Evolutionary conservation across 345 rosid genomes (phyloP).

Genomic region (Viola odorata): DNA sequence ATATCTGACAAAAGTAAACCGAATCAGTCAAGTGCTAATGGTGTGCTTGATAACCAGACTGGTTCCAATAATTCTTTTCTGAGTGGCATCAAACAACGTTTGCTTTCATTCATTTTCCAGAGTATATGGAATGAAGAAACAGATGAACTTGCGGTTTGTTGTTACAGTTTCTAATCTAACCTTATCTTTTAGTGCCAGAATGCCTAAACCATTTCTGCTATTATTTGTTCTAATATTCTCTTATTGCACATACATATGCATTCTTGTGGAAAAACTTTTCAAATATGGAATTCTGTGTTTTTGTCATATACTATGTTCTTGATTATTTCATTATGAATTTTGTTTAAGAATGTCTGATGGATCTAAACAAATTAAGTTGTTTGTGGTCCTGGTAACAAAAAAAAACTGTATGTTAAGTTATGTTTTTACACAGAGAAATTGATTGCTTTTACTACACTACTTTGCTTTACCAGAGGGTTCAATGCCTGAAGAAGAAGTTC

Average conservation of each 20-base stretch:
- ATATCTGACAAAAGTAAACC: slow-evolving; percentile 43
- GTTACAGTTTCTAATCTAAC: slow-evolving; percentile 15
- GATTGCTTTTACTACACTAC: slow-evolving; percentile 14
- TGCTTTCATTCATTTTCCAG: slow-evolving; percentile 85
- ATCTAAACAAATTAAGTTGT: no score
- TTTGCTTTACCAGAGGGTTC: slow-evolving; percentile 57
- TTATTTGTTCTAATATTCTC: no score
- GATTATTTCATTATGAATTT: no score
- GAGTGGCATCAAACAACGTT: slow-evolving; percentile 82
- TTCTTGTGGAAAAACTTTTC: no score
- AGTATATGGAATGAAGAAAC: slow-evolving; percentile 77
- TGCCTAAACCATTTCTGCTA: no score
- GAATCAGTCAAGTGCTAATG: slow-evolving; percentile 40
- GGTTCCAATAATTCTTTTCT: slow-evolving; percentile 45
- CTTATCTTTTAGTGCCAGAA: background rate
- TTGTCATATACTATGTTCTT: no score
- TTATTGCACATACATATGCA: no score
- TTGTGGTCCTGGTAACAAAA: no score
- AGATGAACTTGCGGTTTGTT: slow-evolving; percentile 58
- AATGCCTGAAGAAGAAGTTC: slow-evolving; percentile 84
- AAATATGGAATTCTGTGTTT: no score
- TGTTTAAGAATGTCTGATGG: no score
- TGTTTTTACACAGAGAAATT: background rate
- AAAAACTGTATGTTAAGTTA: background rate
- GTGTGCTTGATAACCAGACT: slow-evolving; percentile 33